phyloP scores from a whole-genome alignment of 192 early-diverging fungal species.

The Coemansia brasiliensis region DNA sequence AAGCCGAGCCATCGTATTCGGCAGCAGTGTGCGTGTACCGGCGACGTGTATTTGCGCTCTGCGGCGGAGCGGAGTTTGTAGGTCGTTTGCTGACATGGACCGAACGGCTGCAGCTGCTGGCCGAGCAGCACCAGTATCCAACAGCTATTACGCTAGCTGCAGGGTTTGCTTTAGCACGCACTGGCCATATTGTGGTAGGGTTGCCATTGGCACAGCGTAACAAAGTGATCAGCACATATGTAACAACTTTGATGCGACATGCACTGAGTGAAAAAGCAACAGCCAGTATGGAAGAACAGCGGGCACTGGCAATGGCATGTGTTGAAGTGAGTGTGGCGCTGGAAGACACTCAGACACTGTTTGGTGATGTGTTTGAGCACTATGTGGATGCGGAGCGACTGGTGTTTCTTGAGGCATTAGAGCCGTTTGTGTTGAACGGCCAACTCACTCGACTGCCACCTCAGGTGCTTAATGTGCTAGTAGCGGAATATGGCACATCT shows the following conservation, averaged over 20 bases:
- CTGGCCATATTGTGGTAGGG: constrained; percentile 48
- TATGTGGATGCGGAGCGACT: constrained; percentile 3
- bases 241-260: no score
- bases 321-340: constrained; percentile 39
- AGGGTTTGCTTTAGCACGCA: constrained; percentile 39
- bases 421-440: constrained; percentile 49
- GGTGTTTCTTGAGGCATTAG: constrained; percentile 36
- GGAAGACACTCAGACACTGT: constrained; percentile 20
- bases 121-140: constrained; percentile 26
- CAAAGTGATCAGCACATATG: no score
- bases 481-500: constrained; percentile 28
- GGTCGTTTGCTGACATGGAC: constrained; percentile 48
- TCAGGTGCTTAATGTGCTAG: constrained; percentile 41
- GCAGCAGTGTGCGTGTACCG: constrained; percentile 32
- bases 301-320: constrained; percentile 32
- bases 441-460: constrained; percentile 31
- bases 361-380: constrained; percentile 44
- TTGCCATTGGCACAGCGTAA: constrained; percentile 20
- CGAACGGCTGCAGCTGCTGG: constrained; percentile 42
- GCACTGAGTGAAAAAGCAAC: not conserved
- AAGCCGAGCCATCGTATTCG: constrained; percentile 52
- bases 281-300: constrained; percentile 13
- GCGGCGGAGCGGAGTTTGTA: constrained; percentile 27
- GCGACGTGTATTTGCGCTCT: constrained; percentile 41
- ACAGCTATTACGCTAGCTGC: constrained; percentile 46